phyloP scores from a whole-genome alignment of 2,329 filamentous ascomycete species.

The Nothomitra cinnamomea region DNA sequence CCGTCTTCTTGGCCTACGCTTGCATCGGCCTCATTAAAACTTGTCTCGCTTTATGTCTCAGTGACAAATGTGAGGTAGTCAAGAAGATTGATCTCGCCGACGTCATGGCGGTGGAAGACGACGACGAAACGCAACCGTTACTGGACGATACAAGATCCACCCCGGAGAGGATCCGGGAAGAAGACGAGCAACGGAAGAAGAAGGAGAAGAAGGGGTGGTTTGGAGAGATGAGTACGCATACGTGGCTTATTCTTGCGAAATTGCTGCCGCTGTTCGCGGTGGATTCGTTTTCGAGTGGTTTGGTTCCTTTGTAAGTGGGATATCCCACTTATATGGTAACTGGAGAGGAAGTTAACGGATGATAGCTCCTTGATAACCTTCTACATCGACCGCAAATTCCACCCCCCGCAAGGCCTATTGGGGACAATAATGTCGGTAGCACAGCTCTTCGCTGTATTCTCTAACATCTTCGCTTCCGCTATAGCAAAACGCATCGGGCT shows the following conservation, averaged over 20 bases:
- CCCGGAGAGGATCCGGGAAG: neutral
- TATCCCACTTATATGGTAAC: slow-evolving; percentile 5
- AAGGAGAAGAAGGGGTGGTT: slow-evolving; percentile 25
- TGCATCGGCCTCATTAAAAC: slow-evolving; percentile 40
- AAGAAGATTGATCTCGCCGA: slow-evolving; percentile 13
- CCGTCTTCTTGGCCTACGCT: slow-evolving; percentile 41
- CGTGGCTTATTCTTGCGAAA: slow-evolving; percentile 35
- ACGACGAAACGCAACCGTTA: neutral
- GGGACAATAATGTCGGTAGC: slow-evolving; percentile 36
- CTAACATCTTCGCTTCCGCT: slow-evolving; percentile 36
- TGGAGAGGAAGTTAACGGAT: slow-evolving; percentile 7
- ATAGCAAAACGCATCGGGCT: slow-evolving; percentile 46
- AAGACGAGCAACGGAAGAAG: neutral
- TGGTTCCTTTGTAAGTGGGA: slow-evolving; percentile 40
- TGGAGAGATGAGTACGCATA: slow-evolving; percentile 40
- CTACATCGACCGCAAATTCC: slow-evolving; percentile 38
- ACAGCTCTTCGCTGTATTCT: slow-evolving; percentile 24
- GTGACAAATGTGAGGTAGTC: slow-evolving; percentile 27
- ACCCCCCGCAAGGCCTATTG: slow-evolving; percentile 32
- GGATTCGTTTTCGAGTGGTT: slow-evolving; percentile 53
- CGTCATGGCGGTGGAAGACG: slow-evolving; percentile 6
- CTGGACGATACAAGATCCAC: neutral
- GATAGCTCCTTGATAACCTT: slow-evolving; percentile 33
- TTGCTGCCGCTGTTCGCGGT: slow-evolving; percentile 51
- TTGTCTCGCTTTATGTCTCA: slow-evolving; percentile 32